These are phyloP conservation scores for Artemisia tridentata DNA, from an alignment of 129 eudicot genomes.

Conservation along the genomic window DNA sequence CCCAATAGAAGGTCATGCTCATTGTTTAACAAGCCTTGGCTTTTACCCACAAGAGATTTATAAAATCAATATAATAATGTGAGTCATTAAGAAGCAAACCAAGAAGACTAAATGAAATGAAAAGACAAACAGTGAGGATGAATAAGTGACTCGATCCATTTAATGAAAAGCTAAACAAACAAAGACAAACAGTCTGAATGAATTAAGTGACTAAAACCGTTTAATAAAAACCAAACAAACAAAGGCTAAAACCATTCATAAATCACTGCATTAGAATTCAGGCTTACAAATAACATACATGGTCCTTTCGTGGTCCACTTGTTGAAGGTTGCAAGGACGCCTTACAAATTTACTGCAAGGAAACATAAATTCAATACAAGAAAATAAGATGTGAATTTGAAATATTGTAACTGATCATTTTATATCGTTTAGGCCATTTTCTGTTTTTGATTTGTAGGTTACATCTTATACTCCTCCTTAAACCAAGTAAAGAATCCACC, in stretches of 20 bases:
- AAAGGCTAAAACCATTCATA: slow-evolving; percentile 18
- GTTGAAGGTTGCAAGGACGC: slow-evolving; percentile 14
- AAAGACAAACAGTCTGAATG: slow-evolving; percentile 16
- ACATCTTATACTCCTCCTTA: neutral
- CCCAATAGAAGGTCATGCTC: too few species aligned
- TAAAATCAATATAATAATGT: too few species aligned
- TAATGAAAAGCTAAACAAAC: too few species aligned
- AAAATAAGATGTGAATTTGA: neutral
- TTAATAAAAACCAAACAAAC: slow-evolving; percentile 22
- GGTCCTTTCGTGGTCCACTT: slow-evolving; percentile 23
- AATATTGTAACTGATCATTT: too few species aligned
- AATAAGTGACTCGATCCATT: too few species aligned
- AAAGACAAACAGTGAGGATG: too few species aligned
- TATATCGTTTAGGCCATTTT: neutral
- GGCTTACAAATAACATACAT: slow-evolving; percentile 27
- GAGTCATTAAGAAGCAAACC: too few species aligned
- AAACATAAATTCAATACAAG: neutral
- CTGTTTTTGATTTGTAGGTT: neutral
- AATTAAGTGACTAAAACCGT: slow-evolving; percentile 29
- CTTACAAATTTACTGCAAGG: slow-evolving; percentile 34
- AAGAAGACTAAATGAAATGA: too few species aligned
- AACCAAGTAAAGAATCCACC: neutral
- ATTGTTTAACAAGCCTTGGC: too few species aligned
- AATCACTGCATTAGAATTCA: slow-evolving; percentile 24
- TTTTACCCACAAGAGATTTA: too few species aligned